Base-by-base conservation (phyloP, 257 asterid genomes). In the Plectranthus barbatus region DNA sequence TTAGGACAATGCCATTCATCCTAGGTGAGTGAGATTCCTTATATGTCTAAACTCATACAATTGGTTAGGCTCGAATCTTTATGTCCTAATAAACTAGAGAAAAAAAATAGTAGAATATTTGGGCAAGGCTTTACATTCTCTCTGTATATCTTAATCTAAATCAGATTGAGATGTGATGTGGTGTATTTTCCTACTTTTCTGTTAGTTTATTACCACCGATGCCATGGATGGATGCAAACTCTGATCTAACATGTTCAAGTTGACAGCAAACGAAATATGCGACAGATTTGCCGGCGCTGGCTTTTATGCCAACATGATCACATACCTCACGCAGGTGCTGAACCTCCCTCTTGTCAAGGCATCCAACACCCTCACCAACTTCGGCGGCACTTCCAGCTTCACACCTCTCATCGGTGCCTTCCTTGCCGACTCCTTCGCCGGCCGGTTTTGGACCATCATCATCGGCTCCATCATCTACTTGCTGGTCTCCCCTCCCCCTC, bases 301-400 rank as follows among this genome's bases (percentile, higher is more conserved):
- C 6, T 88, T 84, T 67, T 85, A 86, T 68, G 92, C 89, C 20
- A 91, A 92, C 84, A 72, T 92, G 91, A 88, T 92, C 60, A 77
- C 97, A 31, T 92, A 89, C 73, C 87, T 92, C 1, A 92, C 95
- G 18, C 85, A 76, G 48, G 84, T 74, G 29, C 83, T 89, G 31
- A 89, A 92, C 73, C 69, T 92, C 79, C 97, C 98, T 3, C 82
- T 89, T 26, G 96, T 89, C 18, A 76, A 84, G 81, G 98, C 98
- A 5, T 86, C 98, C 46, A 89, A 89, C 74, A 84, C 82, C 23
- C 75, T 92, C 62, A 50, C 91, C 64, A 83, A 83, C 64, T 92
- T 88, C 21, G 84, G 86, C 4, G 98, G 98, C 9, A 78, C 90
- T 5, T 72, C 95, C 20, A 86, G 79, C 71, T 84, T 92, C 68